Base-by-base conservation (phyloP, 2,329 filamentous ascomycete species). In the Xylariaceae sp. region DNA sequence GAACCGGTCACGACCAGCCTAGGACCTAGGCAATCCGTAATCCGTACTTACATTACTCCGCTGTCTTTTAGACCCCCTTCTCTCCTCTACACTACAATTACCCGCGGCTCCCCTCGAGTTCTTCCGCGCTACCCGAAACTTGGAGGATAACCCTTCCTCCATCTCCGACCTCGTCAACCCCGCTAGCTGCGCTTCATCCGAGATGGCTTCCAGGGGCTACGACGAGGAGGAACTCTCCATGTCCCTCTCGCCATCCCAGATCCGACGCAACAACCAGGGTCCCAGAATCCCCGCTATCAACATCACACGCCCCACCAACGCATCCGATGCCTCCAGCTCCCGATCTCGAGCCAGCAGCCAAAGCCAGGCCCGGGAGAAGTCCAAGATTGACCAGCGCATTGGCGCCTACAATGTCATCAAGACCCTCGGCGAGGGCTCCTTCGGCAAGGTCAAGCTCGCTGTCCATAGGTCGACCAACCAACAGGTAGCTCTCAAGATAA, bases 381-480 rank as follows among this genome's bases (percentile, higher is more conserved):
- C 74, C 77, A 87, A 83, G 77, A 84, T 86, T 64, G 90, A 89
- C 77, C 89, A 93, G 78, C 87, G 93, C 66, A 86, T 97, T 70
- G 92, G 92, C 66, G 90, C 92, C 75, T 99, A 99, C 79, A 89
- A 89, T 69, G 88, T 97, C 59, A 82, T 96, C 67, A 88, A 87
- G 73, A 97, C 93, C 13, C 82, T 99, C 11, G 94, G 94, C 58
- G 94, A 99, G 77, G 94, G 94, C 51, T 97, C 92, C 2, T 99
- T 99, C 74, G 94, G 94, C 69, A 99, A 99, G 78, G 94, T 99
- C 73, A 97, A 97, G 80, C 84, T 99, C 68, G 94, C 94, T 18
- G 89, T 92, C 48, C 94, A 99, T 73, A 87, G 91, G 70, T 87
- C 92, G 67, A 97, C 90, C 66, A 90, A 90, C 65, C 92, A 97